Evolutionary conservation across 2,329 filamentous ascomycete species (phyloP).

Genomic region (Colletotrichum orchidophilum): DNA sequence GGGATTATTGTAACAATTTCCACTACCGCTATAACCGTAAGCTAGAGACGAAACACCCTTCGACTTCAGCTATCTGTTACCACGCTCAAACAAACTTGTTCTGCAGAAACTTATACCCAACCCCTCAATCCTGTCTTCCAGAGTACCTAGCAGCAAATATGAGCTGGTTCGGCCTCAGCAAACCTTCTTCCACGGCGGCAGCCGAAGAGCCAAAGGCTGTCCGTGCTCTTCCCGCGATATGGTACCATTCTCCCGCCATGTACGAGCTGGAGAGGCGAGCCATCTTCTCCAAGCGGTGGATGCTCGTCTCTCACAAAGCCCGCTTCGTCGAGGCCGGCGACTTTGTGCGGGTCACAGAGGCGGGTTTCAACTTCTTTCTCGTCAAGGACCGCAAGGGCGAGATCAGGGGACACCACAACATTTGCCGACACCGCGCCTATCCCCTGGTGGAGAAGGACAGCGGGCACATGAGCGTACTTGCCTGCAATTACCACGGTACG

Average conservation of each 20-base stretch:
- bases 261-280: constrained; percentile 51
- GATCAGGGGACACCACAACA: constrained; percentile 33
- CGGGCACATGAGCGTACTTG: constrained; percentile 12
- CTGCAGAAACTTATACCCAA: not conserved
- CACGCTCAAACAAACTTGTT: not conserved
- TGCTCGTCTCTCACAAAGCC: constrained; percentile 38
- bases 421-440: constrained; percentile 35
- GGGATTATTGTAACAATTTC: not conserved
- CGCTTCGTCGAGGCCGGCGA: constrained; percentile 32
- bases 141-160: not conserved
- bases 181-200: not conserved
- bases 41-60: not conserved
- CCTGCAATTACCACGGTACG: constrained; percentile 36
- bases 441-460: constrained; percentile 33
- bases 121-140: not conserved
- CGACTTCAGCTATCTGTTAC: not conserved
- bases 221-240: constrained; percentile 37
- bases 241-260: constrained; percentile 42
- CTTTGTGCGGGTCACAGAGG: constrained; percentile 31
- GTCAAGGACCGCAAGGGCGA: constrained; percentile 30
- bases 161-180: not conserved
- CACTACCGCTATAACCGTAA: not conserved
- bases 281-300: constrained; percentile 49
- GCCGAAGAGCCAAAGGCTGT: not conserved
- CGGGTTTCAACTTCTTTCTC: constrained; percentile 34